Conservation (phyloP, 2,329 filamentous ascomycete genomes). For the Alternaria sp. region DNA sequence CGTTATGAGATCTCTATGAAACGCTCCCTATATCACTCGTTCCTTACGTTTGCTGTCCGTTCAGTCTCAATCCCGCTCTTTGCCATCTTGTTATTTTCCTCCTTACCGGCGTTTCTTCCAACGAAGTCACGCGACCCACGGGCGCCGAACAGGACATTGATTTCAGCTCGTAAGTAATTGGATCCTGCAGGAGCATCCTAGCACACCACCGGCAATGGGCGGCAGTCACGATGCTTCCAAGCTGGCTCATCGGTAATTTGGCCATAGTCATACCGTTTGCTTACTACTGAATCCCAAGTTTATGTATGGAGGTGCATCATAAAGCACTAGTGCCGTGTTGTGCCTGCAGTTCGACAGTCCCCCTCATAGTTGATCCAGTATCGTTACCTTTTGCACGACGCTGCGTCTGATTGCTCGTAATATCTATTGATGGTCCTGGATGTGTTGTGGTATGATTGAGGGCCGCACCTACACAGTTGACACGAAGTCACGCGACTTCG, state of each 20-base stretch:
- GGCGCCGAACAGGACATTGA: neutral
- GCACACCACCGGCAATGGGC: too few species aligned
- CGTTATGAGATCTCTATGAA: neutral
- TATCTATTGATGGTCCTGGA: neutral
- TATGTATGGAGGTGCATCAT: neutral
- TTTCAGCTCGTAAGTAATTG: neutral
- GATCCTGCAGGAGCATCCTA: neutral
- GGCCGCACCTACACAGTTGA: neutral
- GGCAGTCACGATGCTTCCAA: neutral
- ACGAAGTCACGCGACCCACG: neutral
- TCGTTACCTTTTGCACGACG: neutral
- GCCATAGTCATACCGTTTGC: neutral
- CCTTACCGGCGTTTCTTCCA: too few species aligned
- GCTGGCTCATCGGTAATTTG: neutral
- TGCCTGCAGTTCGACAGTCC: too few species aligned
- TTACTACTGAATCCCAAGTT: neutral
- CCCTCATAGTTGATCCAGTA: neutral
- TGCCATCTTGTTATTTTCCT: too few species aligned
- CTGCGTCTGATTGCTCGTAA: neutral
- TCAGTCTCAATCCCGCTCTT: neutral
- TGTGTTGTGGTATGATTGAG: neutral
- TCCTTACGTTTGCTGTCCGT: neutral
- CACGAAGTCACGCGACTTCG: neutral
- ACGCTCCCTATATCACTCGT: neutral
- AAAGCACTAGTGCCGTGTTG: neutral